Base-by-base conservation (phyloP, 495 filamentous ascomycete species). In the Aspergillus haitiensis region DNA sequence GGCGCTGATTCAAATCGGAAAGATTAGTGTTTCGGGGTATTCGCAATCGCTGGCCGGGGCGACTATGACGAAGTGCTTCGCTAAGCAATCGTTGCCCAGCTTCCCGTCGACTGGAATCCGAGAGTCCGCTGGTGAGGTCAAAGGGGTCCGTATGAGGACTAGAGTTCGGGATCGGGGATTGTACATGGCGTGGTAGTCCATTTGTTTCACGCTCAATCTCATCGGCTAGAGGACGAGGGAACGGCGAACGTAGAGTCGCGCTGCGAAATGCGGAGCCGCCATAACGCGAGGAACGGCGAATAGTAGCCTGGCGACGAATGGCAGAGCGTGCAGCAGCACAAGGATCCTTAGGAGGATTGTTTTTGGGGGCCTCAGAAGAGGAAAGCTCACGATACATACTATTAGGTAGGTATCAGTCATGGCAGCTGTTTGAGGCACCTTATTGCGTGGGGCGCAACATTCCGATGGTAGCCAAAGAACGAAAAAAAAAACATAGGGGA, bases 321-420 rank as follows among this genome's bases (percentile, higher is more conserved):
- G 86, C 69, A 27, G 90, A 93, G 66, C 91, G 88, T 62, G 83
- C 76, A 58, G 78, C 76, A 44, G 86, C 82, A 47, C 86, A 81
- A 16, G 76, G 67, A 52, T 86, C 80, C 44, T 79, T 75, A 59
- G 87, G 86, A 59, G 74, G 64, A 49, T 79, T 73, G 64, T 85
- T 84, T 65, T 85, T 84, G 58, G 79, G 69, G 13, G 81, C 82
- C 54, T 80, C 78, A 32, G 67, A 54, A 45, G 69, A 64, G 36
- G 73, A 68, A 58, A 84, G 82, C 64, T 84, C 81, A 64, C 81
- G 79, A 74, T 79, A 88, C 70, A 88, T 78, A 55, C 82, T 86
- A 59, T 48, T 53, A 47, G 53, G 55, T 53, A 47, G 53, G 55
- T 34, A 68, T 65, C 69, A 70, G 59, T 66, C 60, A 60, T 42